Evolutionary conservation across 129 eudicot genomes (phyloP).

Genomic region (Flaveria sonorensis): DNA sequence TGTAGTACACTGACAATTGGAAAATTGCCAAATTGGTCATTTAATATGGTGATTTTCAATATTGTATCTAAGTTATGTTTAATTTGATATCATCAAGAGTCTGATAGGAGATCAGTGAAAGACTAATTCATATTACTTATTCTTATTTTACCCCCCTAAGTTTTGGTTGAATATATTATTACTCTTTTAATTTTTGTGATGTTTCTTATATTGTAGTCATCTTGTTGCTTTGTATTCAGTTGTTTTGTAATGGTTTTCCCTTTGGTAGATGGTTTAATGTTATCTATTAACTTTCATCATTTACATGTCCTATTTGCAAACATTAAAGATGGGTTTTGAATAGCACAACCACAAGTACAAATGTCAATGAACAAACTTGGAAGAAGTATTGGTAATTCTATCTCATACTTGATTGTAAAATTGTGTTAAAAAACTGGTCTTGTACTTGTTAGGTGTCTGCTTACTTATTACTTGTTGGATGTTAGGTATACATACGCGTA

Average conservation of each 20-base stretch:
- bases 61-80: background rate
- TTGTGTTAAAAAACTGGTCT: too few relatives aligned
- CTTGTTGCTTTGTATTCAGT: slow-evolving; percentile 13
- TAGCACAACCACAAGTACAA: background rate
- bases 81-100: slow-evolving; percentile 57
- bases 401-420: too few relatives aligned
- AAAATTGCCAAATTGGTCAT: too few relatives aligned
- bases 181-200: slow-evolving; percentile 12
- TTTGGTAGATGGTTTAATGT: background rate
- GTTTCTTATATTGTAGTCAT: slow-evolving; percentile 2
- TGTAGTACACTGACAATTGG: too few relatives aligned
- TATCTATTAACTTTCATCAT: background rate
- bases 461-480: too few relatives aligned
- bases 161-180: slow-evolving; percentile 24
- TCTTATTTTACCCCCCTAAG: background rate
- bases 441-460: too few relatives aligned
- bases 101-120: slow-evolving; percentile 49
- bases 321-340: background rate
- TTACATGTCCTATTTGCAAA: background rate
- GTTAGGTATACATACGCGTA: too few relatives aligned
- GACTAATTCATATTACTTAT: background rate
- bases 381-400: too few relatives aligned
- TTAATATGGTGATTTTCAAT: too few relatives aligned
- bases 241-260: background rate
- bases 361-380: too few relatives aligned